Evolutionary conservation across 768 basidiomycete species (phyloP), one percentile per base, ranked within the genome.

Genomic region (Phanerochaete carnosa): DNA sequence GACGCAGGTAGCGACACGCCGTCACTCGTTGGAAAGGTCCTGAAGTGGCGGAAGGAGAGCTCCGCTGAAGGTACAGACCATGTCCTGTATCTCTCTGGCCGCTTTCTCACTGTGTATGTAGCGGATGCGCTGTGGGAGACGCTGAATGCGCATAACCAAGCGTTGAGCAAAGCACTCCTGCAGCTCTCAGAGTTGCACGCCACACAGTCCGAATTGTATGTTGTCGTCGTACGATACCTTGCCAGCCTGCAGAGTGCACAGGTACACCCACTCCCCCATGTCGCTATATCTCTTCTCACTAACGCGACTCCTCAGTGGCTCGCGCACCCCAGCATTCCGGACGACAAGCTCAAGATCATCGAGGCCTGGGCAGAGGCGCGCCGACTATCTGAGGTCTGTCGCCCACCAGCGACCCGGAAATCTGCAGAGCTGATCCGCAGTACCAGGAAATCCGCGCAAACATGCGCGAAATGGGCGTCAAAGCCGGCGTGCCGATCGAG

Each of bases 1-100:
- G 92, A 97, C 67, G 94, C 92, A 9, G 97, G 97, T 11, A 95
- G 92, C 65, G 92, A 98, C 68, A 98, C 97, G 1, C 97, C 97
- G 1, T 92, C 92, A 45, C 84, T 98, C 45, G 94, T 95, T 12
- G 86, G 92, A 30, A 88, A 92, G 72, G 97, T 99, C 3, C 75
- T 97, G 64, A 87, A 86, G 66, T 98, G 96, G 96, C 83, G 92
- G 45, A 83, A 85, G 67, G 83, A 86, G 45, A 79, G 88, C 47
- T 73, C 77, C 15, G 76, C 74, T 32, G 76, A 84, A 72, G 88
- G 92, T 85, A 63, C 35, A 62, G 2, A 23, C 54, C 22, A 9
- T 25, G 13, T 37, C 54, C 52, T 2, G 33, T 22, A 9, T 30
- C 12, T n/a, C 49, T 30, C 49, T 55, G 1, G 23, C 55, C n/a